Conservation (phyloP, 176 grass and related monocot genomes). For the Carex cristatella region DNA sequence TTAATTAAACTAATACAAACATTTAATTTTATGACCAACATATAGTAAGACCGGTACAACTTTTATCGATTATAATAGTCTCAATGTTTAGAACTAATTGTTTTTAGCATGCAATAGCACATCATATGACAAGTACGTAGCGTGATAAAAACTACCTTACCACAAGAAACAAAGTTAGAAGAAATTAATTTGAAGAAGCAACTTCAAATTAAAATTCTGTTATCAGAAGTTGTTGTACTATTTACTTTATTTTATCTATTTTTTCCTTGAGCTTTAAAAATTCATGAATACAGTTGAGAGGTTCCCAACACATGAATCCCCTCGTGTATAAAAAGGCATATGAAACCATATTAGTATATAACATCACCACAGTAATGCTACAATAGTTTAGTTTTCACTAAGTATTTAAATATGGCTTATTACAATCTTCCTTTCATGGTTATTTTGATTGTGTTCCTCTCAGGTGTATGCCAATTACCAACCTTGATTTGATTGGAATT, state of each 20-base stretch:
- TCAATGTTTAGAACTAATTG: too few species aligned
- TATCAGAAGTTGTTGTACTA: not conserved
- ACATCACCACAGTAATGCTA: not conserved
- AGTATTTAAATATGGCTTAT: not conserved
- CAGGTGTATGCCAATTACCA: not conserved
- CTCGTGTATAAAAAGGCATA: not conserved
- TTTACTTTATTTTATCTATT: too few species aligned
- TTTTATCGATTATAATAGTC: too few species aligned
- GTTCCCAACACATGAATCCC: constrained; percentile 3
- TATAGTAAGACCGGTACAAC: too few species aligned
- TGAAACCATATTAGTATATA: not conserved
- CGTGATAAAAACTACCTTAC: too few species aligned
- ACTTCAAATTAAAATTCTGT: not conserved
- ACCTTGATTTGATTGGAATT: not conserved
- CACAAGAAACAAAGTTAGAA: too few species aligned
- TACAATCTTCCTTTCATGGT: not conserved
- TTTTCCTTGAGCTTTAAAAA: not conserved
- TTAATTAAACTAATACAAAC: too few species aligned
- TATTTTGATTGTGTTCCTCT: not conserved
- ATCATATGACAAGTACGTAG: too few species aligned
- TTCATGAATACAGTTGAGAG: not conserved
- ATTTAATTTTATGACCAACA: too few species aligned
- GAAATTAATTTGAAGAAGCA: too few species aligned
- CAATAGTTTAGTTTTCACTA: not conserved
- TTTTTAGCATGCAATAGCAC: too few species aligned